Evolutionary conservation across 441 rosid species (phyloP).

Genomic region (Gossypium lobatum): DNA sequence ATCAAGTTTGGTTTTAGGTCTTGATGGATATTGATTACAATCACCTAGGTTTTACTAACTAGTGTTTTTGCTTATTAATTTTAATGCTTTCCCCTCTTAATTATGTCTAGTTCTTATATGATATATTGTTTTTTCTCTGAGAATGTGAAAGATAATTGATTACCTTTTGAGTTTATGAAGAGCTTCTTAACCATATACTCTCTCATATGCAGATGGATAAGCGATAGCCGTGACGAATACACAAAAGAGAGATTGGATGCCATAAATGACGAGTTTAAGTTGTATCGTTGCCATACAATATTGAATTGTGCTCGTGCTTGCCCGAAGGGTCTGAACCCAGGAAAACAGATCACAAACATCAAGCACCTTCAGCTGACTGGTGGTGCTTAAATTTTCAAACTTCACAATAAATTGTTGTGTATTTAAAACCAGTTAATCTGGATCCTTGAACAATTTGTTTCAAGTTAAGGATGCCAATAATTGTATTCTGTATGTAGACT

Average conservation of each 20-base stretch:
- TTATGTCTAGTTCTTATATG: not conserved
- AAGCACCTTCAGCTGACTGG: conserved; percentile 55
- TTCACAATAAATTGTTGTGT: conserved; percentile 6
- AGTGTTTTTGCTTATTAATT: not conserved
- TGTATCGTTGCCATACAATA: conserved; percentile 93
- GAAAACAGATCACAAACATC: conserved; percentile 74
- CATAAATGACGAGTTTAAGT: conserved; percentile 76
- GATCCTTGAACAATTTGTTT: not conserved
- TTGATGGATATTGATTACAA: not conserved
- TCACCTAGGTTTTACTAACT: not conserved
- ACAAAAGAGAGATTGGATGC: conserved; percentile 81
- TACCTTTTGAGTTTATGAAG: not conserved
- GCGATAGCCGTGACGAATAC: conserved; percentile 90
- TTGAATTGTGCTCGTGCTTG: conserved; percentile 94
- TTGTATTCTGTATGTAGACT: not conserved
- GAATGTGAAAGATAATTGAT: not conserved
- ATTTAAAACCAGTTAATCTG: conserved; percentile 17
- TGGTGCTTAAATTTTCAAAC: conserved; percentile 13
- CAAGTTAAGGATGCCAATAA: not conserved
- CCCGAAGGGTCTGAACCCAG: conserved; percentile 96
- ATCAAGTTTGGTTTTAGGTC: not conserved
- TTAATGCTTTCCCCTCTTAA: not conserved
- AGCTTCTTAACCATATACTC: not conserved
- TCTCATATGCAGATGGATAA: conserved; percentile 70
- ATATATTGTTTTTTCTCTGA: not conserved